Conservation (phyloP, 208 protist genomes). For the Crithidia brevicula region DNA sequence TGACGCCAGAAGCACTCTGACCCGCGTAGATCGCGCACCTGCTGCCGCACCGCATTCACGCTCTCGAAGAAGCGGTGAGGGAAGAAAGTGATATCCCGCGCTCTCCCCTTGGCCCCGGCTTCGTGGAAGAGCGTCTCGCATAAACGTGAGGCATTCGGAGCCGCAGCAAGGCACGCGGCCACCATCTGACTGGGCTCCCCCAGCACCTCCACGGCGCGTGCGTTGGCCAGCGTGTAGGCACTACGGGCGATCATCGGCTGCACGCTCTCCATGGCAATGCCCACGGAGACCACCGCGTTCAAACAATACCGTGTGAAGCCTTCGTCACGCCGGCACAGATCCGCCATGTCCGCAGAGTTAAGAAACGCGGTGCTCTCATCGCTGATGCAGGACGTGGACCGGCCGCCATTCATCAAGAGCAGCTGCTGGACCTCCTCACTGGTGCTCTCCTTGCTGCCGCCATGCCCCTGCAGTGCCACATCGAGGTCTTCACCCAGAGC, state of each 20-base stretch:
- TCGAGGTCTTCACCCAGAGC: neutral
- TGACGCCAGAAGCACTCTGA: conserved; percentile 41
- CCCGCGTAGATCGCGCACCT: conserved; percentile 3
- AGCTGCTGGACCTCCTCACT: neutral
- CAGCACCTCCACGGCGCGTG: conserved; percentile 30
- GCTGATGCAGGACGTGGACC: neutral
- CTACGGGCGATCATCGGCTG: conserved; percentile 41
- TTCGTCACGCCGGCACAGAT: conserved; percentile 40
- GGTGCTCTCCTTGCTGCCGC: neutral
- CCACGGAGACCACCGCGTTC: conserved; percentile 53
- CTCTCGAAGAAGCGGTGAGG: conserved; percentile 41
- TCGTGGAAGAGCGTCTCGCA: conserved; percentile 14
- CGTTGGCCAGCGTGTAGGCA: conserved; percentile 36
- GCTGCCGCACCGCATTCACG: conserved; percentile 15
- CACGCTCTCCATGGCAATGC: conserved; percentile 46
- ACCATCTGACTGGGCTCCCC: conserved; percentile 11
- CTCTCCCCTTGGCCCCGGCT: neutral
- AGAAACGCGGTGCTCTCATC: conserved; percentile 3
- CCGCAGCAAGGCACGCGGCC: conserved; percentile 12
- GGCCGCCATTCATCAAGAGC: neutral
- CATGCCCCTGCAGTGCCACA: conserved; percentile 1
- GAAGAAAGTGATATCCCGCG: conserved; percentile 40
- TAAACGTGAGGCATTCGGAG: neutral
- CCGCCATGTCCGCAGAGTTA: conserved; percentile 6
- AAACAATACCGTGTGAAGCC: conserved; percentile 44